Conservation (phyloP, 768 basidiomycete genomes). For the Hortiboletus flavorubellus region DNA sequence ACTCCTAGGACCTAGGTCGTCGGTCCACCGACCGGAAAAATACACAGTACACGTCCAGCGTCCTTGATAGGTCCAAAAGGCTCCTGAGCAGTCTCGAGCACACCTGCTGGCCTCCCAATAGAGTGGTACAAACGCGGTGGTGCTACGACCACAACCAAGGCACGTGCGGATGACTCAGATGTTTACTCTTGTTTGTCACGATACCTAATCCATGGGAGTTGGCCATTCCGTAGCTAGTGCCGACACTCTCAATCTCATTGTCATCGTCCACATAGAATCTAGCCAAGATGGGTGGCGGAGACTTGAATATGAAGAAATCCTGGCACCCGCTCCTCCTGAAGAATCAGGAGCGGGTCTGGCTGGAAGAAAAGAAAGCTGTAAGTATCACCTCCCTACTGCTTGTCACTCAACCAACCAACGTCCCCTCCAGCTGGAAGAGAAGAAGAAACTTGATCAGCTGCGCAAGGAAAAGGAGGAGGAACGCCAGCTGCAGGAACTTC, state of each 20-base stretch:
- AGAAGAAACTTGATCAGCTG: conserved; percentile 96
- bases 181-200: neutral
- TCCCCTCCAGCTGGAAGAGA: conserved; percentile 82
- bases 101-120: neutral
- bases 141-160: neutral
- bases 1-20: neutral
- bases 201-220: neutral
- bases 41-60: neutral
- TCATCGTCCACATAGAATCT: conserved; percentile 14
- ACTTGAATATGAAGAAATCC: conserved; percentile 99
- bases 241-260: conserved; percentile 1
- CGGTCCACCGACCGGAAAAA: too few species aligned
- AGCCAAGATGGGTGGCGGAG: conserved; percentile 94
- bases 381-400: conserved; percentile 28
- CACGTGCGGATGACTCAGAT: neutral
- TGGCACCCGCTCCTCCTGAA: conserved; percentile 98
- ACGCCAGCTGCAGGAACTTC: conserved; percentile 92
- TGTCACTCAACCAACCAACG: conserved; percentile 9
- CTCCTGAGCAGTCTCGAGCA: neutral
- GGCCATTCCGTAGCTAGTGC: neutral
- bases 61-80: neutral
- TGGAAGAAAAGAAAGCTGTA: conserved; percentile 95
- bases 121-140: neutral
- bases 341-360: conserved; percentile 99
- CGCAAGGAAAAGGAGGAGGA: conserved; percentile 98